A percentile compares a stretch with the other conserved stretches of the same genome.
Evolutionary conservation across 129 eudicot species (phyloP).

Genomic region (Lactuca saligna): DNA sequence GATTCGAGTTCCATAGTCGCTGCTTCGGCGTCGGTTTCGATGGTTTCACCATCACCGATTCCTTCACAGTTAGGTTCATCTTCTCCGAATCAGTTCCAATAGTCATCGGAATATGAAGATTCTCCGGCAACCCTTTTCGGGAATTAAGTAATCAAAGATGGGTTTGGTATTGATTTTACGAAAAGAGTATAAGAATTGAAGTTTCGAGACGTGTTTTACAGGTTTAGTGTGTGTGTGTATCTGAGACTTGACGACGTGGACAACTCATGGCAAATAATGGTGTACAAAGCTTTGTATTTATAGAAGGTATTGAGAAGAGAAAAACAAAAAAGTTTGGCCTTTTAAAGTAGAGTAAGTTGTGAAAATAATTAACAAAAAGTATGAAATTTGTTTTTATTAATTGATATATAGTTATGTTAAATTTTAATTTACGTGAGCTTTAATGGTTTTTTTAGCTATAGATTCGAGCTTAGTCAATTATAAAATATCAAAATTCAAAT

Average conservation of each 20-base stretch:
- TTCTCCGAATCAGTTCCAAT: neutral
- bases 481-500: too few species aligned
- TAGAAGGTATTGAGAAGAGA: too few species aligned
- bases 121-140: constrained; percentile 1
- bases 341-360: too few species aligned
- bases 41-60: constrained; percentile 27
- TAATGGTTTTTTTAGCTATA: too few species aligned
- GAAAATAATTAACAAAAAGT: too few species aligned
- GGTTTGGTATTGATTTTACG: neutral
- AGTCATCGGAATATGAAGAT: constrained; percentile 7
- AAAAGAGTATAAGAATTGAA: neutral
- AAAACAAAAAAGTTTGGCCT: too few species aligned
- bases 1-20: constrained; percentile 31
- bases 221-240: constrained; percentile 9
- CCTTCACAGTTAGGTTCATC: constrained; percentile 23
- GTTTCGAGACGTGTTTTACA: neutral
- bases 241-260: neutral
- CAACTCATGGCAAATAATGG: neutral
- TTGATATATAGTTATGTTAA: too few species aligned
- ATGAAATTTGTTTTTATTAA: too few species aligned
- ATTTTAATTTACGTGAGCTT: too few species aligned
- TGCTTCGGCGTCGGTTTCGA: constrained; percentile 12
- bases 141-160: neutral
- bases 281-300: neutral
- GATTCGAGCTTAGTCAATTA: too few species aligned